phyloP scores from a whole-genome alignment of 768 basidiomycete genomes.

The Phylloporus sp. region DNA sequence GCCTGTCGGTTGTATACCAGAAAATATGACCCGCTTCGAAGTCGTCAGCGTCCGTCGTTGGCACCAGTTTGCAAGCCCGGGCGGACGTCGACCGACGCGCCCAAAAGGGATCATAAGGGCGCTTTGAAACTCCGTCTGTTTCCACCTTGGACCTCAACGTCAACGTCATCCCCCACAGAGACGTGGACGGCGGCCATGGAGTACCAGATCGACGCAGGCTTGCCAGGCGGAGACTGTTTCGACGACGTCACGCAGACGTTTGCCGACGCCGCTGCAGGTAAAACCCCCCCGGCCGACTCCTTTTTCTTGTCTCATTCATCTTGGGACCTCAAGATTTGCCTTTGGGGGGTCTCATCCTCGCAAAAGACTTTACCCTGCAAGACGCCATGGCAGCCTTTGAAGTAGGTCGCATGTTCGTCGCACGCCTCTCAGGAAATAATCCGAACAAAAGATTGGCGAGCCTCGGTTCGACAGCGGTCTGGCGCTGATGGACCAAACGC shows the following conservation, averaged over 20 bases:
- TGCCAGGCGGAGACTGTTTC: slow-evolving; percentile 59
- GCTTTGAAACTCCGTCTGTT: slow-evolving; percentile 30
- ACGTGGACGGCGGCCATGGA: slow-evolving; percentile 18
- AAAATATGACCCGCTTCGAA: slow-evolving; percentile 55
- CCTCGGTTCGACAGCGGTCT: slow-evolving; percentile 85
- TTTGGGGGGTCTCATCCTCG: slow-evolving; percentile 56
- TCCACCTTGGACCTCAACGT: no score
- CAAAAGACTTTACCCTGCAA: slow-evolving; percentile 64
- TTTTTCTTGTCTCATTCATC: slow-evolving; percentile 6
- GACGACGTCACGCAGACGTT: slow-evolving; percentile 61
- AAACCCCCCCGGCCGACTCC: background rate
- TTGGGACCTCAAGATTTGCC: slow-evolving; percentile 50
- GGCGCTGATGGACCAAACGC: slow-evolving; percentile 37
- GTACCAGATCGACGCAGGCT: slow-evolving; percentile 3
- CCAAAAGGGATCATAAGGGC: slow-evolving; percentile 12
- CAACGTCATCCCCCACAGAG: slow-evolving; percentile 3
- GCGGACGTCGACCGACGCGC: slow-evolving; percentile 4
- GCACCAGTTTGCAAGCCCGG: background rate
- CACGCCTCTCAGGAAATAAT: slow-evolving; percentile 11
- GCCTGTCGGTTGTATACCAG: slow-evolving; percentile 92
- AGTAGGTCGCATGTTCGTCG: slow-evolving; percentile 38
- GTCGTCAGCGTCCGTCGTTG: slow-evolving; percentile 6
- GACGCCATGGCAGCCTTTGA: slow-evolving; percentile 96
- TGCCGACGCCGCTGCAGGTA: slow-evolving; percentile 57
- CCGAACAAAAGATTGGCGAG: slow-evolving; percentile 75